phyloP scores from a whole-genome alignment of 2,329 filamentous ascomycete genomes.

The Chalara sp. region DNA sequence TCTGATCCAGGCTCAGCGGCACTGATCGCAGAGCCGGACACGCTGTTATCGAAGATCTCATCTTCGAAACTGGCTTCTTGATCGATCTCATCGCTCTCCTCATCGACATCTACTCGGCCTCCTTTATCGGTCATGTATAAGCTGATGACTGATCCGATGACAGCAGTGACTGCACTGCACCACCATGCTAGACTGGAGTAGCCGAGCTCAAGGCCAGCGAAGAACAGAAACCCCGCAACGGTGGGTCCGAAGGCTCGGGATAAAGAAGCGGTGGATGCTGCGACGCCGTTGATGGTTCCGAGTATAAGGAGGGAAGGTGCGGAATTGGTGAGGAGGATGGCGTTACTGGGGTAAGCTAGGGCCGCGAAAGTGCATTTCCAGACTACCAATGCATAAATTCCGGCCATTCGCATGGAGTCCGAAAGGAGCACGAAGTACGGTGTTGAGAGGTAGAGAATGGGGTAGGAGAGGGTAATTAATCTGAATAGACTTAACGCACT shows the following conservation, averaged over 20 bases:
- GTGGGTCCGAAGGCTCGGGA: conserved; percentile 50
- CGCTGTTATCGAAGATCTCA: conserved; percentile 18
- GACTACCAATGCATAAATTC: conserved; percentile 71
- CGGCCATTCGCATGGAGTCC: conserved; percentile 59
- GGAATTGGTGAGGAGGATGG: conserved; percentile 55
- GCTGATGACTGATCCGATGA: conserved; percentile 49
- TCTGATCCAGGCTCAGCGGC: no score
- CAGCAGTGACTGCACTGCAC: conserved; percentile 35
- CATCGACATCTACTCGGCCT: conserved; percentile 25
- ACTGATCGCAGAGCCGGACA: conserved; percentile 17
- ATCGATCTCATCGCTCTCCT: conserved; percentile 24
- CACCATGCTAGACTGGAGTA: conserved; percentile 52
- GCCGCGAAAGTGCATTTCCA: conserved; percentile 93
- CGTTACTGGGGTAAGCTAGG: conserved; percentile 46
- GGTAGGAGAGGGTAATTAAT: conserved; percentile 74
- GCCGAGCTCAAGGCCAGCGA: conserved; percentile 43
- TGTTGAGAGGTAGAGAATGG: conserved; percentile 77
- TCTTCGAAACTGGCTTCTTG: conserved; percentile 20
- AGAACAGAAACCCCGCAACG: conserved; percentile 45
- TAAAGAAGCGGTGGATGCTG: conserved; percentile 46
- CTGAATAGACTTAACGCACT: conserved; percentile 79
- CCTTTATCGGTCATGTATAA: conserved; percentile 61
- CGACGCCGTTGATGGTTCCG: conserved; percentile 52
- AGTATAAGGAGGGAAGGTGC: conserved; percentile 48
- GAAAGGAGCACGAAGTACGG: conserved; percentile 88